Conservation (phyloP, 2,329 filamentous ascomycete genomes). For the Exserohilum turcica region DNA sequence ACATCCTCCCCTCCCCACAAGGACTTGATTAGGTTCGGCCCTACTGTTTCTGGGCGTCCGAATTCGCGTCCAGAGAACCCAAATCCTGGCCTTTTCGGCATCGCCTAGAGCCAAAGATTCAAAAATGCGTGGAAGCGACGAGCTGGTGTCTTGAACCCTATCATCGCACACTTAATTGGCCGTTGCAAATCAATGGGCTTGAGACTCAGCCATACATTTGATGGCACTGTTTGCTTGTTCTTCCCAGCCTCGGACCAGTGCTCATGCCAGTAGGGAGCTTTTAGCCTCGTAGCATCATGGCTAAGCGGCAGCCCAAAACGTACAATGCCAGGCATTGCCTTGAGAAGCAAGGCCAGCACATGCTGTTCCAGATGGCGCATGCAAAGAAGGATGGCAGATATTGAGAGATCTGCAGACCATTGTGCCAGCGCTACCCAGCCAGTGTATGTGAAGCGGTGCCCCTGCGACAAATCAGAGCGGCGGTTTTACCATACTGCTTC, state of each 20-base stretch:
- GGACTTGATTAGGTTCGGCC: conserved; percentile 14
- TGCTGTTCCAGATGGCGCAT: conserved; percentile 16
- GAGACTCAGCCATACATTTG: conserved; percentile 9
- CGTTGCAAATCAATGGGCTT: conserved; percentile 3
- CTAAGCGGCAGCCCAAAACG: conserved; percentile 9
- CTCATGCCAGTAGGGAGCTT: conserved; percentile 31
- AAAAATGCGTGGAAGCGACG: conserved; percentile 9
- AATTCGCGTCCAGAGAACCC: not conserved
- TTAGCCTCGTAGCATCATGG: conserved; percentile 13
- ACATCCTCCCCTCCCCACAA: conserved; percentile 12
- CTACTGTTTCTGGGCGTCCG: not conserved
- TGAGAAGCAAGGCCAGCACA: conserved; percentile 11
- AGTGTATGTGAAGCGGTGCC: conserved; percentile 18
- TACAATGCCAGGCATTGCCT: conserved; percentile 18
- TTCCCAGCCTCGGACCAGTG: conserved; percentile 17
- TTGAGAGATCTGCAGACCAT: conserved; percentile 23
- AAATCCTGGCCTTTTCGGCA: not conserved
- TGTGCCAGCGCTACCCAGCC: conserved; percentile 16
- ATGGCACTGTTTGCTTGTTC: conserved; percentile 7
- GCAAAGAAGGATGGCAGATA: conserved; percentile 5
- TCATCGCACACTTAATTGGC: conserved; percentile 13
- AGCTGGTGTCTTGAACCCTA: conserved; percentile 9
- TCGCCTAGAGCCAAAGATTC: conserved; percentile 8
- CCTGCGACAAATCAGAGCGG: conserved; percentile 31
- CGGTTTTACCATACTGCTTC: conserved; percentile 13